phyloP scores from a whole-genome alignment of 495 filamentous ascomycete genomes.

The Aspergillus panamensis region DNA sequence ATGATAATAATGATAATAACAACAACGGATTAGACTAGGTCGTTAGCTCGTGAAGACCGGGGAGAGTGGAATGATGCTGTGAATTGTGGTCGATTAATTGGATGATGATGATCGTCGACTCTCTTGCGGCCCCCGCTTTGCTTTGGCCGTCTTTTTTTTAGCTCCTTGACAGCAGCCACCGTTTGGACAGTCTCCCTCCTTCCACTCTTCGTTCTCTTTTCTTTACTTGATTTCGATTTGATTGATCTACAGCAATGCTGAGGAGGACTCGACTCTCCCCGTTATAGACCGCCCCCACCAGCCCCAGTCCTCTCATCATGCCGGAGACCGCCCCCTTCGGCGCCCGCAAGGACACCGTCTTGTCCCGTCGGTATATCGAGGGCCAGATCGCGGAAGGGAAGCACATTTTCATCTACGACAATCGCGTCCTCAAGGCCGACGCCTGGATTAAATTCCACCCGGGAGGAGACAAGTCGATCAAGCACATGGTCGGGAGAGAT shows the following conservation, averaged over 20 bases:
- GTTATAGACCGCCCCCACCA: neutral
- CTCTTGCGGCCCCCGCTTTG: slow-evolving; percentile 16
- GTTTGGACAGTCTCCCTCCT: slow-evolving; percentile 4
- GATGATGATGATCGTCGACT: slow-evolving; percentile 9
- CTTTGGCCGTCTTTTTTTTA: slow-evolving; percentile 21
- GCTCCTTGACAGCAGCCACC: slow-evolving; percentile 12
- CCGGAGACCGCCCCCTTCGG: slow-evolving; percentile 11
- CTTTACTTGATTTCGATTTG: neutral
- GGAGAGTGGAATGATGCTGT: slow-evolving; percentile 6
- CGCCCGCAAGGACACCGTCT: slow-evolving; percentile 45
- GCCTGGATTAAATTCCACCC: slow-evolving; percentile 87
- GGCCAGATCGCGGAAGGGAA: slow-evolving; percentile 83
- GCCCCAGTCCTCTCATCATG: slow-evolving; percentile 7
- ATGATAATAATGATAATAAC: slow-evolving; percentile 11
- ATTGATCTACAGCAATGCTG: too few relatives aligned
- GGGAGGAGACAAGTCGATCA: slow-evolving; percentile 86
- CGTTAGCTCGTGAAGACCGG: neutral
- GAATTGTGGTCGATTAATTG: slow-evolving; percentile 1
- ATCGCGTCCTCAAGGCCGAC: slow-evolving; percentile 80
- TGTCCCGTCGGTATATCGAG: slow-evolving; percentile 77
- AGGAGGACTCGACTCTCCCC: too few relatives aligned
- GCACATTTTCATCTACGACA: slow-evolving; percentile 74
- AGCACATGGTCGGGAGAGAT: slow-evolving; percentile 95
- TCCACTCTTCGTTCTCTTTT: neutral
- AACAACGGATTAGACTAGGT: neutral